phyloP scores from a whole-genome alignment of 228 moss, liverwort and hornwort species.

The Sphagnum fallax region DNA sequence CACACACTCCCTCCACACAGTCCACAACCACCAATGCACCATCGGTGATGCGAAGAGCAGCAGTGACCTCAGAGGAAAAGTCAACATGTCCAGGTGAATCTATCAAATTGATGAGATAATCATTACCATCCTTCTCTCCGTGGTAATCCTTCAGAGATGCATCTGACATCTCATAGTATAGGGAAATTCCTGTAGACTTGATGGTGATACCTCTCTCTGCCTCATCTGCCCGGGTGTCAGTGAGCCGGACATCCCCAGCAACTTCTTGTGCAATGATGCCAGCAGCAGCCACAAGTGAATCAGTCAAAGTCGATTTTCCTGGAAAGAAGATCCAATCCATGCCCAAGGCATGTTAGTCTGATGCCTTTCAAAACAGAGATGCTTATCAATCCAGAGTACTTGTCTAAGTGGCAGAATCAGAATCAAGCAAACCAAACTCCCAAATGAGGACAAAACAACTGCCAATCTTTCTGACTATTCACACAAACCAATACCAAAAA shows the following conservation, averaged over 20 bases:
- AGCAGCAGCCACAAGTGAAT: slow-evolving; percentile 51
- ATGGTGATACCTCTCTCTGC: slow-evolving; percentile 64
- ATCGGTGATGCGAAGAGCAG: slow-evolving; percentile 59
- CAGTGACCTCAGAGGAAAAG: slow-evolving; percentile 58
- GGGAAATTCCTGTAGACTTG: slow-evolving; percentile 58
- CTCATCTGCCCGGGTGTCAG: slow-evolving; percentile 54
- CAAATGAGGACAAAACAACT: too few species aligned
- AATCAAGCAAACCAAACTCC: too few species aligned
- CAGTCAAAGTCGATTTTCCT: slow-evolving; percentile 59
- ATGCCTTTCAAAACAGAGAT: too few species aligned
- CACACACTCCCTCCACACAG: slow-evolving; percentile 53
- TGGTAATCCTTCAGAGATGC: slow-evolving; percentile 43
- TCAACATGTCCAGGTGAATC: slow-evolving; percentile 65
- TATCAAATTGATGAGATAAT: slow-evolving; percentile 59
- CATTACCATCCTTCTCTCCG: slow-evolving; percentile 45
- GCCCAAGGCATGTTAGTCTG: too few species aligned
- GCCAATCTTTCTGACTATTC: too few species aligned
- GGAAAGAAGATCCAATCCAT: not conserved
- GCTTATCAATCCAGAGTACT: too few species aligned
- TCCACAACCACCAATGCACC: slow-evolving; percentile 67
- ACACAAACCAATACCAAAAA: too few species aligned
- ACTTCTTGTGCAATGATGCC: slow-evolving; percentile 57
- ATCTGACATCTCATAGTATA: slow-evolving; percentile 39
- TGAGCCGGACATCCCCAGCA: slow-evolving; percentile 51
- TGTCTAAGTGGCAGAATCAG: too few species aligned